A percentile compares a stretch with the other conserved stretches of the same genome.
Conservation (phyloP, 106 monocot genomes). For the Agapanthus africanus region DNA sequence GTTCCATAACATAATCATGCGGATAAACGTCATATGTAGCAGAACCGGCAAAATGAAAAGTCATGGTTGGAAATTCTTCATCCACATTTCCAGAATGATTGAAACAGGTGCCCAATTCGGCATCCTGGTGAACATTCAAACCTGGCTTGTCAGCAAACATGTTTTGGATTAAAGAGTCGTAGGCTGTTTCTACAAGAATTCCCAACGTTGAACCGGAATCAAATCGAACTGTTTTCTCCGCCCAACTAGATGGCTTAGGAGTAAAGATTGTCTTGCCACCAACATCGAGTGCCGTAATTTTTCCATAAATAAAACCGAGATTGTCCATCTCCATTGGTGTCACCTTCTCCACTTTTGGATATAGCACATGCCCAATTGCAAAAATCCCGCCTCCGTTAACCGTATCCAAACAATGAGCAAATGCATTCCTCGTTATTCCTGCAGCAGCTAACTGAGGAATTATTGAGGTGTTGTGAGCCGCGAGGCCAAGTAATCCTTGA, state of each 20-base stretch:
- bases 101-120: no score
- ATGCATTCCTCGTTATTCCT: conserved; percentile 70
- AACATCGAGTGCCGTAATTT: neutral
- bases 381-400: conserved; percentile 80
- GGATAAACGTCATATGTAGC: no score
- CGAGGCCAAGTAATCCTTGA: neutral
- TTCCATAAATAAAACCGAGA: neutral
- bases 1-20: no score
- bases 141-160: no score
- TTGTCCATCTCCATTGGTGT: conserved; percentile 61
- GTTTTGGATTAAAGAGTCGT: no score
- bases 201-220: neutral
- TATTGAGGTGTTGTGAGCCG: conserved; percentile 47
- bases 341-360: conserved; percentile 62
- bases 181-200: neutral
- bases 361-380: conserved; percentile 72
- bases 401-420: conserved; percentile 87
- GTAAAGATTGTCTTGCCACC: neutral
- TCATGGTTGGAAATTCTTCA: no score
- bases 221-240: neutral
- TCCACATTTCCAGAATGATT: no score
- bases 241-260: neutral
- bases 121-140: no score
- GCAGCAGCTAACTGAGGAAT: conserved; percentile 59
- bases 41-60: no score